Percentiles rank a stretch among this genome's conserved stretches.
Evolutionary conservation across 1,139 yeast genomes (phyloP).

Genomic region (Protomyces macrosporus): DNA sequence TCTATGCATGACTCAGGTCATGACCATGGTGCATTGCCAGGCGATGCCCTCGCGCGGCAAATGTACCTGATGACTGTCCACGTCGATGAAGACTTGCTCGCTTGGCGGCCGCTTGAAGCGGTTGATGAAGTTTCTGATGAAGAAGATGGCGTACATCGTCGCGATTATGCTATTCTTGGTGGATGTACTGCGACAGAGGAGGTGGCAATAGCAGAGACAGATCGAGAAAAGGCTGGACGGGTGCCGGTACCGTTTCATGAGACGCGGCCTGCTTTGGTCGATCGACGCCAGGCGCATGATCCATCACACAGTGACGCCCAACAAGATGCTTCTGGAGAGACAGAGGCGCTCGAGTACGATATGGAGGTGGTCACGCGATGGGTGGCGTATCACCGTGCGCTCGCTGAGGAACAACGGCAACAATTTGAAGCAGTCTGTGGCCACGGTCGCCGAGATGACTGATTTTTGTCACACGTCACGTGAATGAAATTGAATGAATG

Average conservation of each 20-base stretch:
- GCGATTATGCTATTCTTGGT: too few species aligned
- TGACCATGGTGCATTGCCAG: background rate
- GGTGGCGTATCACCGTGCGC: background rate
- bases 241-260: background rate
- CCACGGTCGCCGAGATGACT: too few species aligned
- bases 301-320: background rate
- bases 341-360: background rate
- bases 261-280: background rate
- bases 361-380: background rate
- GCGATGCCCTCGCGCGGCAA: background rate
- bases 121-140: background rate
- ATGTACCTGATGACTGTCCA: background rate
- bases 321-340: background rate
- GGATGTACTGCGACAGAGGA: too few species aligned
- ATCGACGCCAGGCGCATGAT: background rate
- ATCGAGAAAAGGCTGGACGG: background rate
- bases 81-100: background rate
- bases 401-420: background rate
- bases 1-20: background rate
- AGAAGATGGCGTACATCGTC: background rate
- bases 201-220: background rate
- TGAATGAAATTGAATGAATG: too few species aligned
- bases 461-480: too few species aligned
- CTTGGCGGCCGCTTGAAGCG: background rate
- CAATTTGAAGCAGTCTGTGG: background rate